These are phyloP conservation scores for Vaccinium macrocarpon DNA, from an alignment of 148 eudicot species.

Conservation along the genomic window DNA sequence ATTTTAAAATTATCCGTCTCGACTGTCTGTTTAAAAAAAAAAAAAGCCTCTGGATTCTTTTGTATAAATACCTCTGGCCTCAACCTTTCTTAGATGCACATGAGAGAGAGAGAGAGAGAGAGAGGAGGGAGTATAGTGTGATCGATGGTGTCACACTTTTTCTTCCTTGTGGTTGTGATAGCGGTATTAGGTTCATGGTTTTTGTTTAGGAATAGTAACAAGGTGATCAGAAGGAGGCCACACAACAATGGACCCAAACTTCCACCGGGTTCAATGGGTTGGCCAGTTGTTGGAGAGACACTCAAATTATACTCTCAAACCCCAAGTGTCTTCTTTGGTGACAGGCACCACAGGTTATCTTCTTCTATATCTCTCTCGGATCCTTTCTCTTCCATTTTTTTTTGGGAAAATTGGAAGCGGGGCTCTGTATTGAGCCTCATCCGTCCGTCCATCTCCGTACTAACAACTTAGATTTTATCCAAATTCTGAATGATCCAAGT, in stretches of 20 bases:
- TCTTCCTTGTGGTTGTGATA: not conserved
- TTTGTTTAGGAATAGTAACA: not conserved
- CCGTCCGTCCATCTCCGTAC: too few relatives aligned
- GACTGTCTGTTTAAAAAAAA: too few relatives aligned
- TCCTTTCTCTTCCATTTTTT: not conserved
- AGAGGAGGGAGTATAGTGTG: not conserved
- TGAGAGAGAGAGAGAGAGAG: not conserved
- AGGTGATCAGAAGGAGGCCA: not conserved
- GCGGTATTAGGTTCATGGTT: not conserved
- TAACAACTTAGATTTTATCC: too few relatives aligned
- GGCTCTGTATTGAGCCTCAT: too few relatives aligned
- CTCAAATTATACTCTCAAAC: slow-evolving; percentile 20
- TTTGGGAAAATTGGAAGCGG: too few relatives aligned
- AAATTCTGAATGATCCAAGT: too few relatives aligned
- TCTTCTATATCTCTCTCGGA: not conserved
- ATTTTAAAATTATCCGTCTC: too few relatives aligned
- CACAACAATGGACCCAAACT: not conserved
- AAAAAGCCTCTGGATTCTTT: too few relatives aligned
- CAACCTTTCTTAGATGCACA: not conserved
- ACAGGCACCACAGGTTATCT: slow-evolving; percentile 19
- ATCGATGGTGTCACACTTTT: not conserved
- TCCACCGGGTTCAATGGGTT: slow-evolving; percentile 26
- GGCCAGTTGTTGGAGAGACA: slow-evolving; percentile 29
- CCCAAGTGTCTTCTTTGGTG: slow-evolving; percentile 25
- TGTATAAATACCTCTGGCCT: slow-evolving; percentile 13